Base-by-base conservation (phyloP, 108 stramenopile genomes). In the Stephanodiscus minutulus region DNA sequence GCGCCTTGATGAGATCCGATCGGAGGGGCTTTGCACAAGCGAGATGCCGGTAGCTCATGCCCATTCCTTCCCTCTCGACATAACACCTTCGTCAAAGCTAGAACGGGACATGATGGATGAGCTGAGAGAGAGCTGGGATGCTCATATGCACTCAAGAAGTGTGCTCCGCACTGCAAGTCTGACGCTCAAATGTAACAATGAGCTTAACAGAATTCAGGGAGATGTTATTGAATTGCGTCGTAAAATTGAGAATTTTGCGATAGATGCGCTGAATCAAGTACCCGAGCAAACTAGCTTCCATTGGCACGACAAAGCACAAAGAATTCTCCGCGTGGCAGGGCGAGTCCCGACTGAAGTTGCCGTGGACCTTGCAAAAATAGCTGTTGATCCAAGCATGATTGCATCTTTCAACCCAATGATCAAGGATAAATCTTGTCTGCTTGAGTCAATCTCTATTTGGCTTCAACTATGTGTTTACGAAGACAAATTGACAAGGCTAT, bases 381-480 rank as follows among this genome's bases (percentile, higher is more conserved):
- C 78, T 13, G 37, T 61, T 2, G 50, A 68, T 21, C 28, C 12
- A 6, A 29, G 25, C 1, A 21, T 41, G 31, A 66, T 68, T 25
- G 11, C 21, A 18, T 1, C 36, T 2, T 79, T 79, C 37, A 79
- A 73, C 35, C 72, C 72, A 4, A 67, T 73, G 57, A 22, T 73
- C n/a, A 55, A 35, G 18, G 36, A 61, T 28, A 48, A 61, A 37
- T 57, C 73, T 18, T 15, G 31, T 4, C 20, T 48, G 3, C 8
- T 39, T 0, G 48, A 29, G 9, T 66, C 50, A 13, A 73, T 66
- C 5, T 22, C 70, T 27, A 22, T 53, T 1, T 82, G 82, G 82
- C 77, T 85, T 61, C 66, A 53, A 20, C 25, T 82, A 24, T 85
- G 85, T 72, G 79, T 83, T 5, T 76, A 73, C 39, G 77, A 85